Percentiles rank a stretch among this genome's conserved stretches.
phyloP scores from a whole-genome alignment of 1,284 basidiomycete species.

The Trichosporon ovoides region DNA sequence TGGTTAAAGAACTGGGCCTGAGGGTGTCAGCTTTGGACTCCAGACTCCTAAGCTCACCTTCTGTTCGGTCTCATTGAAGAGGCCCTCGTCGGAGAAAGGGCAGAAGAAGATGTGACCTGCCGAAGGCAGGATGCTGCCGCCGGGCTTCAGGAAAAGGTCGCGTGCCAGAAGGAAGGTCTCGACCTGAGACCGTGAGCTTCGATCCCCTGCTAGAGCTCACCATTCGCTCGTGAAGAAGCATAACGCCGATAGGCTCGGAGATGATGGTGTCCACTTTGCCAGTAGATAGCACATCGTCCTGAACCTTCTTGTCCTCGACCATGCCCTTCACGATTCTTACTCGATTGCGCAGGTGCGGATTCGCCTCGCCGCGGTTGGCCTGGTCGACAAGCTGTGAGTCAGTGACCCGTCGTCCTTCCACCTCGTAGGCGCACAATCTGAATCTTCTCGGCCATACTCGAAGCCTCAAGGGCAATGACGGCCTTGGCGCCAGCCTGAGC shows the following conservation, averaged over 20 bases:
- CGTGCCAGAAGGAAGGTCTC: constrained; percentile 52
- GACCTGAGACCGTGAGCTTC: constrained; percentile 27
- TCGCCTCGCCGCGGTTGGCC: constrained; percentile 38
- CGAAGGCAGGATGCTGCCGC: constrained; percentile 51
- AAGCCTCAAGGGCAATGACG: constrained; percentile 53
- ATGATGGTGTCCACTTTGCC: constrained; percentile 53
- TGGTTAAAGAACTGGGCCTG: constrained; percentile 49
- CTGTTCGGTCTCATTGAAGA: constrained; percentile 51
- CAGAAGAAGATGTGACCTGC: constrained; percentile 52
- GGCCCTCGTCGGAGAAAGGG: constrained; percentile 51
- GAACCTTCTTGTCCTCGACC: constrained; percentile 42
- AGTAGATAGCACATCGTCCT: constrained; percentile 35
- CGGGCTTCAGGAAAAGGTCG: constrained; percentile 51
- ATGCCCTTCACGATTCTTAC: constrained; percentile 43
- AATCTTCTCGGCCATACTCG: constrained; percentile 52
- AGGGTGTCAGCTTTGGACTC: background rate
- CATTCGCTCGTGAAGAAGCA: constrained; percentile 54
- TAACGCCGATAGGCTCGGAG: constrained; percentile 54
- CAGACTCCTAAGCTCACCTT: constrained; percentile 44
- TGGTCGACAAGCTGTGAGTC: constrained; percentile 40
- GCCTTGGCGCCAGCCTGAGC: constrained; percentile 52
- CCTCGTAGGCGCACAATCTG: constrained; percentile 35
- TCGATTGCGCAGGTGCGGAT: constrained; percentile 37
- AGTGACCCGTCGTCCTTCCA: background rate
- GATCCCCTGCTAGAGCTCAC: constrained; percentile 28